Evolutionary conservation across 2,329 filamentous ascomycete genomes (phyloP), one percentile per base, ranked within the genome.

Genomic region (Eurotiales sp.): DNA sequence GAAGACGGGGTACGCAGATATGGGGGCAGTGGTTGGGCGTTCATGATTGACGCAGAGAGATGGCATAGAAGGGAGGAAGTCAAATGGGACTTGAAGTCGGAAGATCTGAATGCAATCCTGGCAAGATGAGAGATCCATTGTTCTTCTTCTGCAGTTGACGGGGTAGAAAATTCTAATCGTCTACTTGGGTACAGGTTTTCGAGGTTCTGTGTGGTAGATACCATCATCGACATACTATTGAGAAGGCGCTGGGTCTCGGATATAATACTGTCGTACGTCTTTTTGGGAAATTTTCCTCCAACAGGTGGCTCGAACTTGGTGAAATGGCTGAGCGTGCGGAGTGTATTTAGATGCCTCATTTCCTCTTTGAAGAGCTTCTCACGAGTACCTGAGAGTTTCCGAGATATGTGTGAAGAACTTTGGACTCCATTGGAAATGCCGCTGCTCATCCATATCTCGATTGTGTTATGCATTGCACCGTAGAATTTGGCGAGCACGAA

Each of bases 401-500:
- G 74, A 66, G 53, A 56, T n/a, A n/a, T n/a, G n/a, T n/a, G n/a
- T n/a, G n/a, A n/a, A n/a, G n/a, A n/a, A n/a, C n/a, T n/a, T n/a
- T n/a, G n/a, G n/a, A n/a, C n/a, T 5, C 77, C 79, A 0, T 81
- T 78, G 4, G 76, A 78, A 1, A 64, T 66, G 54, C 82, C 81
- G 21, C 75, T 60, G 1, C 64, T 69, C 42, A 74, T 67, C 49
- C 85, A 78, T 2, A 80, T 82, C 43, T 80, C 78, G 15, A 89
- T 77, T 0, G 85, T 87, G 53, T 86, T 82, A 60, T 87, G 81
- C 56, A 88, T 82, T 55, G 85, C 80, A 4, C 80, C 84, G 63
- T 88, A 88, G 65, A 86, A 87, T 61, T 88, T 89, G 6, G 86
- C 87, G 2, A 89, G 75, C 1, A 90, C 75, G 63, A 88, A 89